These are phyloP conservation scores for Vicia faba DNA, from an alignment of 306 rosid species.

Conservation along the genomic window DNA sequence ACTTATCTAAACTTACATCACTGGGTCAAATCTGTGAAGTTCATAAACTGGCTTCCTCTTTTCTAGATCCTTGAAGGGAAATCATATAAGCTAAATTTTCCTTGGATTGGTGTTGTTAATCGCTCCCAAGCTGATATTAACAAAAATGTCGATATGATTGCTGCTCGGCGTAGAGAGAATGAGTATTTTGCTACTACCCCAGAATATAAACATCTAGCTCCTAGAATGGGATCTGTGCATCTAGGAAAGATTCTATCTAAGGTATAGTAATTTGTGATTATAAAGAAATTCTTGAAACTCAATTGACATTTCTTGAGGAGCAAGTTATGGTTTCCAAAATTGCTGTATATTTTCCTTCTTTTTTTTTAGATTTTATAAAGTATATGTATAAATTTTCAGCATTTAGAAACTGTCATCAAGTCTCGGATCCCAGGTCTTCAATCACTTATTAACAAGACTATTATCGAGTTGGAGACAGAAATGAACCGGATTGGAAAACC, in stretches of 20 bases:
- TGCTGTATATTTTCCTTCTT: conserved; percentile 6
- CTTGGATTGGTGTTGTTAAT: conserved; percentile 98
- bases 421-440: conserved; percentile 96
- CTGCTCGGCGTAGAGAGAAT: conserved; percentile 92
- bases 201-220: conserved; percentile 90
- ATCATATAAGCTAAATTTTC: conserved; percentile 79
- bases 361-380: not conserved
- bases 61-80: conserved; percentile 66
- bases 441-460: conserved; percentile 85
- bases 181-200: conserved; percentile 79
- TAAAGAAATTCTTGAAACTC: conserved; percentile 28
- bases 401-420: conserved; percentile 94
- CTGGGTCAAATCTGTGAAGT: conserved; percentile 1
- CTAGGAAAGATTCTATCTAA: conserved; percentile 91
- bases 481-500: conserved; percentile 92
- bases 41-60: conserved; percentile 23
- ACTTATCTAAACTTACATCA: conserved; percentile 3
- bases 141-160: conserved; percentile 99
- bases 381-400: conserved; percentile 54
- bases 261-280: conserved; percentile 49
- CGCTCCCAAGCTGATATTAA: conserved; percentile 97
- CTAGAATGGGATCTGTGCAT: conserved; percentile 98
- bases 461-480: conserved; percentile 85
- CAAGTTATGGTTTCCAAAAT: conserved; percentile 13
- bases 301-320: conserved; percentile 2